phyloP scores from a whole-genome alignment of 2,329 filamentous ascomycete species.

The Hansfordia pulvinata region DNA sequence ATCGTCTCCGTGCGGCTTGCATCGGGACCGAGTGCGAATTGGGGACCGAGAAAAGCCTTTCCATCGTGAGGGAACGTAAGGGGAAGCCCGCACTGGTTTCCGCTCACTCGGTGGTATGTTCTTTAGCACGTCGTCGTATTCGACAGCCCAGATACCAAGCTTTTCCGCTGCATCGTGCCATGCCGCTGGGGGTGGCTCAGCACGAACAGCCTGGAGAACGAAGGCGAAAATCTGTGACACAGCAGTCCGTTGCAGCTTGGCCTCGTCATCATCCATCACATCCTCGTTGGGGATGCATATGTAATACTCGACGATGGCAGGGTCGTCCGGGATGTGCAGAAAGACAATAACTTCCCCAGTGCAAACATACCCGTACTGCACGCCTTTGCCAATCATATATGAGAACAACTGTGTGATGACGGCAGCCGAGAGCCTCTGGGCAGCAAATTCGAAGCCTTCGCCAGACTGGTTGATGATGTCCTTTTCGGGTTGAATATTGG shows the following conservation, averaged over 20 bases:
- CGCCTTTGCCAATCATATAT: slow-evolving; percentile 21
- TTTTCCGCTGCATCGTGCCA: too few relatives aligned
- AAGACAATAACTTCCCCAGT: slow-evolving; percentile 20
- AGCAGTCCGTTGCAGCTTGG: too few relatives aligned
- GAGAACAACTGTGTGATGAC: slow-evolving; percentile 25
- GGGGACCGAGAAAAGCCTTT: slow-evolving; percentile 13
- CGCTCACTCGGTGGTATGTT: too few relatives aligned
- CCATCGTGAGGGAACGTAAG: too few relatives aligned
- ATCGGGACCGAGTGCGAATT: slow-evolving; percentile 11
- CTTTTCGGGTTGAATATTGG: slow-evolving; percentile 18
- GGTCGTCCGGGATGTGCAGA: slow-evolving; percentile 19
- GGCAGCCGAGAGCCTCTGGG: slow-evolving; percentile 17
- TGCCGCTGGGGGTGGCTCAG: too few relatives aligned
- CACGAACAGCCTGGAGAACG: too few relatives aligned
- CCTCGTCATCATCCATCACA: slow-evolving; percentile 16
- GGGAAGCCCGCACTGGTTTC: too few relatives aligned
- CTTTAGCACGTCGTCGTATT: too few relatives aligned
- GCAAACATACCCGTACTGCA: slow-evolving; percentile 20
- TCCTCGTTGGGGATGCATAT: slow-evolving; percentile 20
- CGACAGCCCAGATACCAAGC: slow-evolving; percentile 16
- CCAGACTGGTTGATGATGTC: slow-evolving; percentile 19
- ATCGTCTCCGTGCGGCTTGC: too few relatives aligned
- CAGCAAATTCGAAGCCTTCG: slow-evolving; percentile 14
- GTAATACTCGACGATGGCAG: slow-evolving; percentile 17
- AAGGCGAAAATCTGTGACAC: too few relatives aligned